phyloP scores from a whole-genome alignment of 768 basidiomycete genomes.

The Kwoniella mangroviensis region DNA sequence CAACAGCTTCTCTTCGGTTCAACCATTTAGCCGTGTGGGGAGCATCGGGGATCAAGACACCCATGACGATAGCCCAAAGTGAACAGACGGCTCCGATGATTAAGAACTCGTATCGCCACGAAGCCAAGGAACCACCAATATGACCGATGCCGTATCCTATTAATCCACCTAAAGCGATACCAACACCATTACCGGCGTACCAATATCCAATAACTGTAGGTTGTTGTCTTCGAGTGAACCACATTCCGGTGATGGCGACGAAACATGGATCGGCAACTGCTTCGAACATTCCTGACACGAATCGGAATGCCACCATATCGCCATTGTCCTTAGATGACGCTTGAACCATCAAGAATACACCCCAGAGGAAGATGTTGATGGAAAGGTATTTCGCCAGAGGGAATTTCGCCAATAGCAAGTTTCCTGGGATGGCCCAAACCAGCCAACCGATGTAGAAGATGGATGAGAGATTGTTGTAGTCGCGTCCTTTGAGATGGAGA shows the following conservation, averaged over 20 bases:
- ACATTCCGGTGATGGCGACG: constrained; percentile 55
- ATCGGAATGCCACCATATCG: constrained; percentile 57
- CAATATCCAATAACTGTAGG: constrained; percentile 58
- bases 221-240: constrained; percentile 60
- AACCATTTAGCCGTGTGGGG: constrained; percentile 51
- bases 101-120: constrained; percentile 58
- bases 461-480: constrained; percentile 57
- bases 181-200: constrained; percentile 60
- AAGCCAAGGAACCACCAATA: constrained; percentile 49
- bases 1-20: constrained; percentile 48
- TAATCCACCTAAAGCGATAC: constrained; percentile 60
- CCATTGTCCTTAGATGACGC: constrained; percentile 57
- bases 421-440: constrained; percentile 61
- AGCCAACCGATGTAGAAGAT: constrained; percentile 59
- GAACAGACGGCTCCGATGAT: constrained; percentile 48
- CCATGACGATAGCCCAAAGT: constrained; percentile 48
- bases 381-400: constrained; percentile 47
- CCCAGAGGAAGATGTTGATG: constrained; percentile 40
- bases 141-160: constrained; percentile 54
- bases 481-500: constrained; percentile 54
- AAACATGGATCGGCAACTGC: constrained; percentile 57
- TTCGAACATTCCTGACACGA: constrained; percentile 59
- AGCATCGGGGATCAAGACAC: constrained; percentile 51
- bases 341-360: constrained; percentile 60
- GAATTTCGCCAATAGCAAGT: constrained; percentile 53